A percentile compares a stretch with the other conserved stretches of the same genome.
Evolutionary conservation across 75 land plant genomes (phyloP).

Genomic region (Isoetes taiwanensis): DNA sequence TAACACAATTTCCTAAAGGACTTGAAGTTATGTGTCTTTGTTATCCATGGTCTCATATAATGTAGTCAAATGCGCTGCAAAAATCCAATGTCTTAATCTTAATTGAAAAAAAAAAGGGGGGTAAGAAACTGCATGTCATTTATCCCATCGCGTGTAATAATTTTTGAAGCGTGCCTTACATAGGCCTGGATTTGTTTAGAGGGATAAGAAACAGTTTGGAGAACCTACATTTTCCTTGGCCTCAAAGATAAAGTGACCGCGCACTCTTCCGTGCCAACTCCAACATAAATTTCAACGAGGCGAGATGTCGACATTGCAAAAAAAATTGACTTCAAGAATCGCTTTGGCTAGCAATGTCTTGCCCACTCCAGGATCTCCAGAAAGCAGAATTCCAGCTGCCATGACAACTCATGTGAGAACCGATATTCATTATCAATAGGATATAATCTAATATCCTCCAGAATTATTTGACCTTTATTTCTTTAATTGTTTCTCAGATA

Average conservation of each 20-base stretch:
- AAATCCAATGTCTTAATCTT: too few relatives aligned
- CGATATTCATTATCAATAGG: neutral
- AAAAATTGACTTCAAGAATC: conserved; percentile 90
- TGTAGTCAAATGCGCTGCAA: too few relatives aligned
- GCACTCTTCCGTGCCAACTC: conserved; percentile 98
- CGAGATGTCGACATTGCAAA: conserved; percentile 96
- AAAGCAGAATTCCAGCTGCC: conserved; percentile 91
- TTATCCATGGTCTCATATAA: too few relatives aligned
- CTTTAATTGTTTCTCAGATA: too few relatives aligned
- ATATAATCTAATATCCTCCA: conserved; percentile 7
- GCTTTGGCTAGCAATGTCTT: conserved; percentile 95
- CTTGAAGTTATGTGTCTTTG: too few relatives aligned
- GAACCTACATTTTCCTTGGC: conserved; percentile 75
- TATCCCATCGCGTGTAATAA: too few relatives aligned
- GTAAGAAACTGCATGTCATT: too few relatives aligned
- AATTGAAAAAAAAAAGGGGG: too few relatives aligned
- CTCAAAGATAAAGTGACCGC: conserved; percentile 79
- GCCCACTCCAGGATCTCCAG: conserved; percentile 95
- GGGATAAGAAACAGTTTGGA: neutral
- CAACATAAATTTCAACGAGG: conserved; percentile 98
- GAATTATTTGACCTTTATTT: too few relatives aligned
- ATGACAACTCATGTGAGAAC: neutral
- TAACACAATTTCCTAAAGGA: too few relatives aligned
- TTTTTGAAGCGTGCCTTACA: too few relatives aligned
- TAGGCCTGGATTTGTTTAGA: too few relatives aligned